Evolutionary conservation across 2,329 filamentous ascomycete species (phyloP).

Genomic region (Arthrobotrys conoides): DNA sequence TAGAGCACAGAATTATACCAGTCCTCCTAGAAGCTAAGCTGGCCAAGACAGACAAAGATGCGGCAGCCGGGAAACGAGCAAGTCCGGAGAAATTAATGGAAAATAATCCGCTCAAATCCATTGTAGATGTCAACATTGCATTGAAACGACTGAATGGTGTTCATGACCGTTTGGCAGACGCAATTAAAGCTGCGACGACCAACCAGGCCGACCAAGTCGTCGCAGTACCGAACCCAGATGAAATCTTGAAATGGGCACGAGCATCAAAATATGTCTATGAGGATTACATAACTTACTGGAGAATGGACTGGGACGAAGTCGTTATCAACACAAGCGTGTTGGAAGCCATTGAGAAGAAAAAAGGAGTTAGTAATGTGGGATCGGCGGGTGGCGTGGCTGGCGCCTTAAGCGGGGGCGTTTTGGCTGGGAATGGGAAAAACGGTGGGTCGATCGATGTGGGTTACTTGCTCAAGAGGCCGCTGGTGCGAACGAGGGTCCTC

Average conservation of each 20-base stretch:
- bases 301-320: slow-evolving; percentile 92
- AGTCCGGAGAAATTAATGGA: slow-evolving; percentile 56
- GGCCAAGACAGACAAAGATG: slow-evolving; percentile 74
- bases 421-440: slow-evolving; percentile 29
- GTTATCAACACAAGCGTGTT: slow-evolving; percentile 82
- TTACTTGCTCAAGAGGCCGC: slow-evolving; percentile 87
- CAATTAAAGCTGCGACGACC: slow-evolving; percentile 43
- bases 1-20: slow-evolving; percentile 95
- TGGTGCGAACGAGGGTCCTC: slow-evolving; percentile 89
- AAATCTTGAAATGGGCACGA: slow-evolving; percentile 85
- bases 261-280: slow-evolving; percentile 83
- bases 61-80: slow-evolving; percentile 58
- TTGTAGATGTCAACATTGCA: slow-evolving; percentile 92
- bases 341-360: slow-evolving; percentile 60
- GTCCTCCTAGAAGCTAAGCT: slow-evolving; percentile 85
- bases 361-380: slow-evolving; percentile 43
- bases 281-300: slow-evolving; percentile 89
- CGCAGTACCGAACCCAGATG: slow-evolving; percentile 71
- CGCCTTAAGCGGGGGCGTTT: slow-evolving; percentile 25
- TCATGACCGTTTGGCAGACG: slow-evolving; percentile 84
- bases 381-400: slow-evolving; percentile 27
- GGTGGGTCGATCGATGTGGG: slow-evolving; percentile 95
- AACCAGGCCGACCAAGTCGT: slow-evolving; percentile 17
- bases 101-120: slow-evolving; percentile 80
- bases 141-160: slow-evolving; percentile 85